Conservation (phyloP, 2,329 filamentous ascomycete species). For the Diaporthe nobilis region DNA sequence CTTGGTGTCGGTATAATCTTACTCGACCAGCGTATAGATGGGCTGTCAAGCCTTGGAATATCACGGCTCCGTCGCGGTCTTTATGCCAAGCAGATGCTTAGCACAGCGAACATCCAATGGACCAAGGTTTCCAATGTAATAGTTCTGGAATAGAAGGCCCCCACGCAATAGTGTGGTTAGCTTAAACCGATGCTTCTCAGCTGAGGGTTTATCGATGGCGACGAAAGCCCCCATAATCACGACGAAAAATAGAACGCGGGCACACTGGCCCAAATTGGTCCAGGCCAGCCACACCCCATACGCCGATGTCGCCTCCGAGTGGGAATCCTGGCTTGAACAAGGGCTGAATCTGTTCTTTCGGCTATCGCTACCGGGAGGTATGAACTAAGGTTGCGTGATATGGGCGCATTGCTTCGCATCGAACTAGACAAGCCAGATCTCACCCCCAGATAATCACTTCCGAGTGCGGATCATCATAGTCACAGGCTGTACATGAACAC, state of each 20-base stretch:
- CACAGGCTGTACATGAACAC: neutral
- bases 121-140: neutral
- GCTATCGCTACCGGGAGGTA: neutral
- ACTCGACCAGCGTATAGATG: rapidly evolving
- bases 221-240: constrained; percentile 24
- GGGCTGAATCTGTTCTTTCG: neutral
- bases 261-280: neutral
- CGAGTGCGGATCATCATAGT: neutral
- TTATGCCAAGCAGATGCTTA: constrained; percentile 3
- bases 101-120: too few relatives aligned
- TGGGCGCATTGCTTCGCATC: neutral
- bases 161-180: neutral
- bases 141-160: neutral
- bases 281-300: neutral
- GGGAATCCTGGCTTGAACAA: neutral
- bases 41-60: neutral
- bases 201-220: constrained; percentile 28
- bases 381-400: neutral
- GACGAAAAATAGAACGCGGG: neutral
- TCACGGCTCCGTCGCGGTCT: neutral
- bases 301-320: neutral
- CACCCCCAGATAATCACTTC: neutral
- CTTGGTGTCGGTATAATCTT: too few relatives aligned
- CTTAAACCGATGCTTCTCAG: neutral
- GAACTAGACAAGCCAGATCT: neutral